Percentiles rank a stretch among this genome's conserved stretches.
phyloP scores from a whole-genome alignment of 192 early-diverging fungal genomes.

The Dimargaris cristalligena region DNA sequence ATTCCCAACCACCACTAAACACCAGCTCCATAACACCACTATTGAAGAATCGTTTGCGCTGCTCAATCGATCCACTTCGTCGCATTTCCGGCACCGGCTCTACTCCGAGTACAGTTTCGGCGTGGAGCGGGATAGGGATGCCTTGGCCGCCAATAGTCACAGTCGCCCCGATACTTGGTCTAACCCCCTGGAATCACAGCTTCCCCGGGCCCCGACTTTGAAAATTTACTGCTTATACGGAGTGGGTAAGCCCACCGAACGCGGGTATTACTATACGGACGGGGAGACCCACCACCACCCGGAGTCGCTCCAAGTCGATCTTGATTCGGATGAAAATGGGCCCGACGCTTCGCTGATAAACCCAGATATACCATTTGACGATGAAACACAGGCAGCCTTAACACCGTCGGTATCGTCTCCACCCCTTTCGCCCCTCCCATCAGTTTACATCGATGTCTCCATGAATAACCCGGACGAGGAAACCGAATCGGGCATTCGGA shows the following conservation, averaged over 20 bases:
- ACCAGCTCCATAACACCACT: constrained; percentile 9
- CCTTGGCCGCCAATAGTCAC: constrained; percentile 37
- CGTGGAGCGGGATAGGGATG: constrained; percentile 32
- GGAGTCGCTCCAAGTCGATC: background rate
- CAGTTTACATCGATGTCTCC: constrained; percentile 33
- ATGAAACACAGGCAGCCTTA: no score
- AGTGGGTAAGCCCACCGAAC: constrained; percentile 57
- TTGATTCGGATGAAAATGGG: background rate
- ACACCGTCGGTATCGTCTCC: constrained; percentile 14
- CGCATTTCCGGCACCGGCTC: constrained; percentile 32
- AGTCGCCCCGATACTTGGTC: constrained; percentile 48
- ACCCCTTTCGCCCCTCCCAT: background rate
- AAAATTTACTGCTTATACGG: constrained; percentile 77
- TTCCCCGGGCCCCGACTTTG: constrained; percentile 53
- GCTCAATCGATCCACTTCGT: constrained; percentile 31
- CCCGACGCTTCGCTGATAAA: no score
- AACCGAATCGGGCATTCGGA: constrained; percentile 37
- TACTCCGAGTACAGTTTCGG: constrained; percentile 46
- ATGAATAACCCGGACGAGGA: constrained; percentile 34
- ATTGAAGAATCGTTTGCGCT: constrained; percentile 28
- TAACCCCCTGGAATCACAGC: constrained; percentile 57
- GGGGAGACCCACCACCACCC: constrained; percentile 17
- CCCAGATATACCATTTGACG: no score
- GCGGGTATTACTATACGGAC: constrained; percentile 62
- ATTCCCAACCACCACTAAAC: constrained; percentile 19